These are phyloP conservation scores for Aspergillus sp. DNA, from an alignment of 2,329 filamentous ascomycete genomes.

Conservation along the genomic window DNA sequence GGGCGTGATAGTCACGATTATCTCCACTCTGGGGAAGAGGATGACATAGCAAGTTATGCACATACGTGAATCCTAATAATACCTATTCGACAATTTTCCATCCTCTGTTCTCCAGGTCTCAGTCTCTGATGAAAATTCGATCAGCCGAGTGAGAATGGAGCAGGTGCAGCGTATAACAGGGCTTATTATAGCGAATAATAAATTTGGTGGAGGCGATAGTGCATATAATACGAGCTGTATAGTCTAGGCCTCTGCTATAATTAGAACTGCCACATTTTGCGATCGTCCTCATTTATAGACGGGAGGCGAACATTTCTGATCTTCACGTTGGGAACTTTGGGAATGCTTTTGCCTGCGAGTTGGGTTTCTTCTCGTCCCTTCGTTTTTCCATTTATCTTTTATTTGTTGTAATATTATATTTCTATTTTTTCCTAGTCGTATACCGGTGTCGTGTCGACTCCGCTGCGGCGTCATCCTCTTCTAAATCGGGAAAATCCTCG, in stretches of 20 bases:
- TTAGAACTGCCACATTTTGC: constrained; percentile 4
- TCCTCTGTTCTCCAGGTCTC: background rate
- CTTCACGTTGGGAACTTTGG: background rate
- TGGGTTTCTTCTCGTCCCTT: background rate
- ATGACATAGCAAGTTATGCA: background rate
- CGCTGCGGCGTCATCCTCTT: background rate
- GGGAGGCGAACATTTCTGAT: background rate
- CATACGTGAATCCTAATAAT: background rate
- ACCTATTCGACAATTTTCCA: background rate
- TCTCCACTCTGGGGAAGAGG: background rate
- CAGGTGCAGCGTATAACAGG: background rate
- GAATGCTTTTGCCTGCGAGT: constrained; percentile 1
- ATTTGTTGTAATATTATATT: background rate
- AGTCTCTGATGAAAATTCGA: background rate
- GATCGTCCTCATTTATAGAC: background rate
- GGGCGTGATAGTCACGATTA: background rate
- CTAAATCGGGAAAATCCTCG: constrained; percentile 3
- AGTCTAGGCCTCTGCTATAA: constrained; percentile 2
- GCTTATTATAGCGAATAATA: background rate
- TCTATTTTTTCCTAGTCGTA: background rate
- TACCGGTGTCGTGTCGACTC: background rate
- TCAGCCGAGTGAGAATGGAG: background rate
- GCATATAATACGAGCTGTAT: background rate
- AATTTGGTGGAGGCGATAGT: background rate
- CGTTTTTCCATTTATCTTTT: background rate